These are phyloP conservation scores for Chalara sp. DNA, from an alignment of 2,329 filamentous ascomycete genomes.

Conservation along the genomic window DNA sequence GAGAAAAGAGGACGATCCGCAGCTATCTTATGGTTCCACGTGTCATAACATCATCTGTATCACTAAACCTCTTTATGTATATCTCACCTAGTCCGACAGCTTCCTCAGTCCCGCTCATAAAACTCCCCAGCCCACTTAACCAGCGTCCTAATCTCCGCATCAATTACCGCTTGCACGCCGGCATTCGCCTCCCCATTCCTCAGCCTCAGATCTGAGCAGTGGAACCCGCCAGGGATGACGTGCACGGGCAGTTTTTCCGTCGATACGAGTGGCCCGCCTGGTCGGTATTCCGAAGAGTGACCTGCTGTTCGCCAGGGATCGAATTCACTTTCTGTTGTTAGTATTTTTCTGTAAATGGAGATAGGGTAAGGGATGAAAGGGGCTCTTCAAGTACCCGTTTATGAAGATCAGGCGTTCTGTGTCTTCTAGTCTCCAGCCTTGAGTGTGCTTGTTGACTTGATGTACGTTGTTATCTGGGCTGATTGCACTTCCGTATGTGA, in stretches of 20 bases:
- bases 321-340: constrained; percentile 28
- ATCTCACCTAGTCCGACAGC: no score
- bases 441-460: constrained; percentile 44
- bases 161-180: constrained; percentile 40
- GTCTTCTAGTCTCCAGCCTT: constrained; percentile 46
- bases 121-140: constrained; percentile 47
- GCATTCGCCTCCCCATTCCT: constrained; percentile 39
- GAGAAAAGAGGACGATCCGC: no score
- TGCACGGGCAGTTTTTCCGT: constrained; percentile 41
- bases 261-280: constrained; percentile 44
- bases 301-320: constrained; percentile 53
- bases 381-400: constrained; percentile 34
- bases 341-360: background rate
- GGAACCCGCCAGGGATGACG: constrained; percentile 45
- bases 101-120: background rate
- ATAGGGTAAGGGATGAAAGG: constrained; percentile 13
- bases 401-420: constrained; percentile 49
- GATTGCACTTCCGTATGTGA: constrained; percentile 40
- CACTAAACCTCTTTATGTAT: no score
- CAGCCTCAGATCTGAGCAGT: constrained; percentile 47
- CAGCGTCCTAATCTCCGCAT: constrained; percentile 42
- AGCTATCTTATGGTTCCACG: no score
- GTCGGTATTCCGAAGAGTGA: constrained; percentile 45
- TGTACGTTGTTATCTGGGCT: constrained; percentile 36
- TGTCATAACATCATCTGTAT: no score